Evolutionary conservation across 306 rosid genomes (phyloP), one percentile per base, ranked within the genome.

Genomic region (Begonia fuchsioides): DNA sequence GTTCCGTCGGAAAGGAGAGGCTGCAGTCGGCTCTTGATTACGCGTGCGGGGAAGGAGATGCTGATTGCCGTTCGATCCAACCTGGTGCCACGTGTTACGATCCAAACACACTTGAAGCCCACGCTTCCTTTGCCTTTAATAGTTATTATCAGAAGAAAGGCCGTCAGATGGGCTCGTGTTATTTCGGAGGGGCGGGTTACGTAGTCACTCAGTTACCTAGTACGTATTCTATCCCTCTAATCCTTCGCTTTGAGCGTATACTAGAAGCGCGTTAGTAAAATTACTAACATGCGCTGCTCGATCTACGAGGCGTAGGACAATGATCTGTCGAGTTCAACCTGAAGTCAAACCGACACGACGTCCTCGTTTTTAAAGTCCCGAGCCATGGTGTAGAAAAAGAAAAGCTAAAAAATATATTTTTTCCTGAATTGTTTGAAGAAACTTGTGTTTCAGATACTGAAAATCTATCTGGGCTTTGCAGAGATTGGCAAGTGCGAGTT

Each of bases 11-110:
- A 3, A 82, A 79, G 18, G 73, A 58, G 32, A 92, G 53, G 56
- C 75, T 92, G 39, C 98, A 92, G 61, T 59, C 46, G 13, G 87
- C 85, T 50, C 64, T 92, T 35, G 98, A 92, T 44, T 92, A 11
- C 16, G 98, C 98, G 17, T 92, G 98, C n/a, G 98, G 98, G 0
- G 93, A 82, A 52, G 98, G 98, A 12, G 98, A 93, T 0, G 94
- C 96, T 1, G 93, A 92, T 9, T 92, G 98, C 83, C 83, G 59
- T 71, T 15, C 62, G 81, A 92, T 92, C 41, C 96, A 92, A 53
- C 68, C 54, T 0, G 77, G 74, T 10, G 50, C 96, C 72, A 61
- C 95, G 81, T 92, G 96, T 64, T 92, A 69, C 46, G 38, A 72
- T 77, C 98, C 98, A 0, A 71, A 92, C 61, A 75, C 93, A 0